A percentile compares a stretch with the other conserved stretches of the same genome.
Conservation (phyloP, 225 moss, liverwort and hornwort genomes). For the Thuidium tamariscinum region DNA sequence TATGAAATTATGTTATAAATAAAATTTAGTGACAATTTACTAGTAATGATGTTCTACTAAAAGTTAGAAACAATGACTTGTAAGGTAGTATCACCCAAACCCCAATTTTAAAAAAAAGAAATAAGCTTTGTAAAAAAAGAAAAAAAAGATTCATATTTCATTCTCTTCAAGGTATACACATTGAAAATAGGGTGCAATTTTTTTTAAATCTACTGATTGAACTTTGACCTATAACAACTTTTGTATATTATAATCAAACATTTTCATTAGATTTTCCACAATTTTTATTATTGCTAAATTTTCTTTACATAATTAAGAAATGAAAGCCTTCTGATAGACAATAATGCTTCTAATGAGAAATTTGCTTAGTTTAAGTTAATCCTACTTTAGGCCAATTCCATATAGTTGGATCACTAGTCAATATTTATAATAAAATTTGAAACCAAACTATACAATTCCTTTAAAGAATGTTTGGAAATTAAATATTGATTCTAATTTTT, state of each 20-base stretch:
- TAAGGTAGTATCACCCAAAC: background rate
- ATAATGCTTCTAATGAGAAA: background rate
- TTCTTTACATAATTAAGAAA: background rate
- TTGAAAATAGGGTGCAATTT: background rate
- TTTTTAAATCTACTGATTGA: background rate
- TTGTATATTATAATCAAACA: background rate
- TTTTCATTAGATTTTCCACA: rapidly evolving
- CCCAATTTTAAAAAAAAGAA: too few relatives aligned
- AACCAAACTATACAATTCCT: background rate
- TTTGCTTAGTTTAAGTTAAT: rapidly evolving
- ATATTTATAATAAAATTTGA: background rate
- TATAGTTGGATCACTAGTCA: background rate
- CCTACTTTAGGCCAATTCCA: too few relatives aligned
- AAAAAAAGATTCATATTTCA: background rate
- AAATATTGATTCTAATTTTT: background rate
- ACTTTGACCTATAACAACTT: background rate
- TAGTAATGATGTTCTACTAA: background rate
- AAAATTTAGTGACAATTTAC: background rate
- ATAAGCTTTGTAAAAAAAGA: rapidly evolving
- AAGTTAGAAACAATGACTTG: background rate
- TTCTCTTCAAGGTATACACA: rapidly evolving
- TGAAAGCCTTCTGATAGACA: rapidly evolving
- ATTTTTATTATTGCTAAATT: background rate
- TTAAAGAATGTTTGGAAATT: background rate
- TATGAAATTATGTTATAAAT: background rate